A percentile compares a stretch with the other conserved stretches of the same genome.
Conservation (phyloP, 2,329 filamentous ascomycete genomes). For the Capronia americana region DNA sequence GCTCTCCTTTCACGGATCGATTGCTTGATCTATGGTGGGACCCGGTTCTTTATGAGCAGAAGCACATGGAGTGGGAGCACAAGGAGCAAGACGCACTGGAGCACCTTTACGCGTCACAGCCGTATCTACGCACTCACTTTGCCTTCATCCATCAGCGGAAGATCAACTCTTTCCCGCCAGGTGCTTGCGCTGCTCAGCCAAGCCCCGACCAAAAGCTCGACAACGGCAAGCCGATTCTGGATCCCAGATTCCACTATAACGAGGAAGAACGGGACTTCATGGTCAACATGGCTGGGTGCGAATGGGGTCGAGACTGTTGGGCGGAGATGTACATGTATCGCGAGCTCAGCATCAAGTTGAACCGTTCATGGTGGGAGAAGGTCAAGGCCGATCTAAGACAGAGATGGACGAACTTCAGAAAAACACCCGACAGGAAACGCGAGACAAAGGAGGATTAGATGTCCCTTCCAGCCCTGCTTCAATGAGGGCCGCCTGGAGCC, state of each 20-base stretch:
- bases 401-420: constrained; percentile 20
- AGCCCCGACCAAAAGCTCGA: constrained; percentile 17
- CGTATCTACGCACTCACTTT: constrained; percentile 88
- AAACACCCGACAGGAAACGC: neutral
- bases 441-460: constrained; percentile 3
- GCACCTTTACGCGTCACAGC: constrained; percentile 86
- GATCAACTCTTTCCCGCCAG: constrained; percentile 92
- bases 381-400: constrained; percentile 45
- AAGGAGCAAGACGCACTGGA: constrained; percentile 97
- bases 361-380: constrained; percentile 80
- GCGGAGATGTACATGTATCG: constrained; percentile 96
- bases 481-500: neutral
- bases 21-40: constrained; percentile 98
- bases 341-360: constrained; percentile 86
- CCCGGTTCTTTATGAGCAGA: constrained; percentile 95
- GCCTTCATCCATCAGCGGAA: constrained; percentile 89
- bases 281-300: constrained; percentile 98
- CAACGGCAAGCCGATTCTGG: constrained; percentile 41
- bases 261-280: constrained; percentile 86
- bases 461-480: neutral
- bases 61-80: constrained; percentile 98
- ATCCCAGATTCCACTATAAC: constrained; percentile 83
- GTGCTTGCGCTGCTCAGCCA: constrained; percentile 70
- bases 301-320: constrained; percentile 98
- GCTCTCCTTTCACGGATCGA: constrained; percentile 87